phyloP scores from a whole-genome alignment of 257 asterid genomes.

The Handroanthus guayacan region DNA sequence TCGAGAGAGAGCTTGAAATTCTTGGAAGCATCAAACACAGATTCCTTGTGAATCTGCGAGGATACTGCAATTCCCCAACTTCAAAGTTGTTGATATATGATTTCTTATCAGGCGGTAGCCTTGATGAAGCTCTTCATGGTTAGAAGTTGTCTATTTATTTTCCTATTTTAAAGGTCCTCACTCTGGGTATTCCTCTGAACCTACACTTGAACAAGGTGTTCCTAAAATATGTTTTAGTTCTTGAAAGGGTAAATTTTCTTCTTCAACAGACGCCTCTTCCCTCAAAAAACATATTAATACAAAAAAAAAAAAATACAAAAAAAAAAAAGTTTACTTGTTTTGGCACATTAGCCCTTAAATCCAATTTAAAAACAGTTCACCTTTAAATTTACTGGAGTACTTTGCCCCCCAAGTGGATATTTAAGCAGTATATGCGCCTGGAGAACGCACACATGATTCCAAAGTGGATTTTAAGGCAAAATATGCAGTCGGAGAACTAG shows the following conservation, averaged over 20 bases:
- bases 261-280: too few species aligned
- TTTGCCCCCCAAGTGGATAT: too few species aligned
- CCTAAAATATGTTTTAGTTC: too few species aligned
- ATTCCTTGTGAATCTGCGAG: constrained; percentile 85
- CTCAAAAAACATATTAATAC: too few species aligned
- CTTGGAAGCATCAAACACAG: constrained; percentile 94
- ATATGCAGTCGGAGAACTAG: too few species aligned
- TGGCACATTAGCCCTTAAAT: neutral
- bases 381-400: too few species aligned
- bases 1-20: constrained; percentile 92
- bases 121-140: constrained; percentile 93
- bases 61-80: constrained; percentile 89
- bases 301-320: neutral
- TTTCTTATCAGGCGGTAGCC: constrained; percentile 86
- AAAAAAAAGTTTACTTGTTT: constrained; percentile 1
- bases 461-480: too few species aligned
- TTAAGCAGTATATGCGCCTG: too few species aligned
- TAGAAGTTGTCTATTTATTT: constrained; percentile 29
- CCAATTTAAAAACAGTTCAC: too few species aligned
- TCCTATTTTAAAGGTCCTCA: constrained; percentile 16
- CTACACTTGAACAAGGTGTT: too few species aligned
- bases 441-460: too few species aligned
- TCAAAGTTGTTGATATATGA: constrained; percentile 85
- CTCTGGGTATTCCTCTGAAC: constrained; percentile 6
- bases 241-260: too few species aligned